Base-by-base conservation (phyloP, 192 early-diverging fungal genomes). In the Linnemannia hyalina region DNA sequence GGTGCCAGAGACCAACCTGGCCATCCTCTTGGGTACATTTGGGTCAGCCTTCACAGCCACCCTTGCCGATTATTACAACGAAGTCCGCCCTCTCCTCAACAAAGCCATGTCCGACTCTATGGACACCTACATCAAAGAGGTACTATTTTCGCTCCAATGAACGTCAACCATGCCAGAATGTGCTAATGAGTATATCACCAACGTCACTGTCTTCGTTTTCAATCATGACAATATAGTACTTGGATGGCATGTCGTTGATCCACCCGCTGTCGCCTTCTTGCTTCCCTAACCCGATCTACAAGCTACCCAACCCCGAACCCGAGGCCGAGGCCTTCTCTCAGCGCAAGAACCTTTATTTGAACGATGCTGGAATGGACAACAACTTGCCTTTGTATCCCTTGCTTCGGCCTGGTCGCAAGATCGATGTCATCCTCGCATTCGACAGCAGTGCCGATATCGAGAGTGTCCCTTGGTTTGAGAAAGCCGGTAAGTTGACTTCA, bases 311-410 rank as follows among this genome's bases (percentile, higher is more conserved):
- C 77, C 80, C 83, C n/a, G 74, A 77, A 69, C 81, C 85, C 9
- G 78, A 80, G 38, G 80, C 79, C 8, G 80, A 79, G 16, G 52
- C 47, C 16, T 44, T 85, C 23, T 82, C 80, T 69, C 80, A 86
- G 29, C 63, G 70, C 73, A 87, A 80, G 70, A 74, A 88, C 80
- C 68, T 80, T 78, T 93, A 91, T 35, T 82, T 96, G 55, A 94
- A 94, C 88, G 96, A 97, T 85, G 95, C 95, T 22, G 96, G 95
- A 11, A 90, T 94, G 87, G 92, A 95, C 65, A 97, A 97, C 83
- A 96, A 97, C 81, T 87, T 95, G 52, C 95, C 96, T 0, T 91
- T 97, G 55, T 94, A 95, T 35, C 94, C 95, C 26, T 77, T 97
- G 23, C 78, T 94, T 36, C 85, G 94, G 8, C 88, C 91, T 5